phyloP scores from a whole-genome alignment of 2,329 filamentous ascomycete genomes.

The Exophiala oligosperma region DNA sequence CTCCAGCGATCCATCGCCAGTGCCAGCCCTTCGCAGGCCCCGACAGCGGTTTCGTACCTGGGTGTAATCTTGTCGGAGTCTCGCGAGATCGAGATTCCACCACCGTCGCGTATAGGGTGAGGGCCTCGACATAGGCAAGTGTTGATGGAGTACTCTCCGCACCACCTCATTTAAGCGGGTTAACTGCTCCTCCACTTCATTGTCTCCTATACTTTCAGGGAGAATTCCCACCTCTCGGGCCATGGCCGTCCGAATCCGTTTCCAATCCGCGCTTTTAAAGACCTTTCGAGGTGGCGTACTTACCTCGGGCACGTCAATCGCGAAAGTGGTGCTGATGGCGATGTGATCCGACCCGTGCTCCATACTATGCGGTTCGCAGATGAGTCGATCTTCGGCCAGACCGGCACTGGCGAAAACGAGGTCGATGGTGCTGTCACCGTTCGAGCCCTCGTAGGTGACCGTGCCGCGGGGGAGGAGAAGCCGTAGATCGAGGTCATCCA shows the following conservation, averaged over 20 bases:
- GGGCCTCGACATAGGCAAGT: slow-evolving; percentile 24
- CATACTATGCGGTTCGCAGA: slow-evolving; percentile 28
- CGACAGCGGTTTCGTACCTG: slow-evolving; percentile 29
- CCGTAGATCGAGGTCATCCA: slow-evolving; percentile 34
- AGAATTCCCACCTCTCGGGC: background rate
- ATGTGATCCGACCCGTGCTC: slow-evolving; percentile 33
- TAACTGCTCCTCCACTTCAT: slow-evolving; percentile 27
- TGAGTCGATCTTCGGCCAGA: background rate
- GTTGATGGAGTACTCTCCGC: slow-evolving; percentile 3
- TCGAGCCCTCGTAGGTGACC: slow-evolving; percentile 29
- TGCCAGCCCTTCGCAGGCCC: slow-evolving; percentile 18
- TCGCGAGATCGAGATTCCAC: slow-evolving; percentile 29
- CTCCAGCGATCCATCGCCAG: slow-evolving; percentile 26
- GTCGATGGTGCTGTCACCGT: background rate
- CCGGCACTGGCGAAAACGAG: background rate
- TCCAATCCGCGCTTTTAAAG: slow-evolving; percentile 18
- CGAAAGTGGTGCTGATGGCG: slow-evolving; percentile 35
- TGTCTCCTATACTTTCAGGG: background rate
- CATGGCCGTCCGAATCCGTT: background rate
- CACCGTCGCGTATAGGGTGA: slow-evolving; percentile 29
- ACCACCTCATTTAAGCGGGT: slow-evolving; percentile 21
- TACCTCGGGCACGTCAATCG: slow-evolving; percentile 22
- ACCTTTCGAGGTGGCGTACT: slow-evolving; percentile 29
- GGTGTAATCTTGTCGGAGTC: slow-evolving; percentile 24
- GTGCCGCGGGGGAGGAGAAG: slow-evolving; percentile 38